Evolutionary conservation across 345 rosid species (phyloP).

Genomic region (Bruguiera parviflora): DNA sequence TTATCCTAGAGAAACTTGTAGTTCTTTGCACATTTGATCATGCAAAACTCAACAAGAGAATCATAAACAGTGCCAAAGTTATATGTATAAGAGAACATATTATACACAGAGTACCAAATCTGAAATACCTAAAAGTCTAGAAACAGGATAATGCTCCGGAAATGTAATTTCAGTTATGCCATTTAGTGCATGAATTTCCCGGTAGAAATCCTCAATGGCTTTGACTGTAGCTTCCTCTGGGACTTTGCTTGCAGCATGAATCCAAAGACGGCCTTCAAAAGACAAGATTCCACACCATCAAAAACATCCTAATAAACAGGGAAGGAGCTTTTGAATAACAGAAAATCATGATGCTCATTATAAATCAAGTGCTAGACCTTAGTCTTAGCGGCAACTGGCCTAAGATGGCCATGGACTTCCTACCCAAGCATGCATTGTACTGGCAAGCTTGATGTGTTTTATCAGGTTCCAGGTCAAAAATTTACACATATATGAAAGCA

Average conservation of each 20-base stretch:
- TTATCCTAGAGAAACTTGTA: background rate
- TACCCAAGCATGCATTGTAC: background rate
- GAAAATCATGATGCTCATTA: background rate
- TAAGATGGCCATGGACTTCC: background rate
- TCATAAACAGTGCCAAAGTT: background rate
- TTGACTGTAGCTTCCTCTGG: slow-evolving; percentile 83
- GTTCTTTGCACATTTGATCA: background rate
- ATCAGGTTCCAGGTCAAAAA: no score
- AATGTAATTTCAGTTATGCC: slow-evolving; percentile 62
- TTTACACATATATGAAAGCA: no score
- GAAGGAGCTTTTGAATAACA: background rate
- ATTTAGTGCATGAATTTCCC: slow-evolving; percentile 66
- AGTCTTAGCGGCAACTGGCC: background rate
- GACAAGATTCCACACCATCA: background rate
- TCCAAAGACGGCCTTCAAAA: slow-evolving; percentile 85
- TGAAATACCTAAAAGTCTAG: slow-evolving; percentile 67
- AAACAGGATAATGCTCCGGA: slow-evolving; percentile 75
- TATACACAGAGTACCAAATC: background rate
- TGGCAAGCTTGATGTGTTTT: no score
- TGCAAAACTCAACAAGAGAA: background rate
- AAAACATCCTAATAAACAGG: background rate
- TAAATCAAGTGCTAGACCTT: background rate
- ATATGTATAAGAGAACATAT: background rate
- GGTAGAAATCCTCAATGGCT: slow-evolving; percentile 88
- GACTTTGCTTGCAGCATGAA: slow-evolving; percentile 86